Evolutionary conservation across 2,329 filamentous ascomycete genomes (phyloP).

Genomic region (Microdochium trichocladiopsis): DNA sequence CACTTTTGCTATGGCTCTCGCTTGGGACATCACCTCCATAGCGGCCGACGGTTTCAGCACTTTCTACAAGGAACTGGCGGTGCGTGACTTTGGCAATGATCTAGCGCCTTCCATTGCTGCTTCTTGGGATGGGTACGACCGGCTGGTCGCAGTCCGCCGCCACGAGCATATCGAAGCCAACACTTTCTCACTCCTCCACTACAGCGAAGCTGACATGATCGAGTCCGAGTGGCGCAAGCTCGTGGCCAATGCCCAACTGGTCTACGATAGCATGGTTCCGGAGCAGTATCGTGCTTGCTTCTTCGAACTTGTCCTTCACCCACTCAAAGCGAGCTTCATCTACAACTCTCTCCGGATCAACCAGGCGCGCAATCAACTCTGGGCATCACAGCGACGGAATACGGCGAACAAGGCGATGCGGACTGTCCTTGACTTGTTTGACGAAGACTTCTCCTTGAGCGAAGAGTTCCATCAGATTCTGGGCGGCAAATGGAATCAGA

Average conservation of each 20-base stretch:
- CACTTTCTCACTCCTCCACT: conserved; percentile 52
- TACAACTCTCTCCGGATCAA: conserved; percentile 41
- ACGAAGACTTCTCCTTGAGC: conserved; percentile 40
- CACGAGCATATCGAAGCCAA: conserved; percentile 51
- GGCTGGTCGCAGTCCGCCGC: conserved; percentile 42
- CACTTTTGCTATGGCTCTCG: conserved; percentile 47
- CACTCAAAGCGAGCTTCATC: conserved; percentile 49
- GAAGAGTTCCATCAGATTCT: conserved; percentile 43
- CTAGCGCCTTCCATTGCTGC: conserved; percentile 37
- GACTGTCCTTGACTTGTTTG: conserved; percentile 39
- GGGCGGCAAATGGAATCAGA: conserved; percentile 48
- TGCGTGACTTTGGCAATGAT: conserved; percentile 40
- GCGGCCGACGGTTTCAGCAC: conserved; percentile 26
- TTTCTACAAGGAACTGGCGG: conserved; percentile 39
- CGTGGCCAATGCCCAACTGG: conserved; percentile 30
- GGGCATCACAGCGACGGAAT: conserved; percentile 48
- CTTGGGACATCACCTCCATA: conserved; percentile 44
- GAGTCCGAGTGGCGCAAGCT: conserved; percentile 45
- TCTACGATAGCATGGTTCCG: conserved; percentile 33
- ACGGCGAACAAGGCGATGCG: conserved; percentile 42
- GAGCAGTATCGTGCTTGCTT: conserved; percentile 40
- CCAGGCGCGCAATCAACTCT: conserved; percentile 42
- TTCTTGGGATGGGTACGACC: conserved; percentile 45
- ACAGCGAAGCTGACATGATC: conserved; percentile 50
- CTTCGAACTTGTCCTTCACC: conserved; percentile 56